Percentiles rank a stretch among this genome's conserved stretches.
Evolutionary conservation across 2,329 filamentous ascomycete genomes (phyloP).

Genomic region (Tolypocladium ovalisporum): DNA sequence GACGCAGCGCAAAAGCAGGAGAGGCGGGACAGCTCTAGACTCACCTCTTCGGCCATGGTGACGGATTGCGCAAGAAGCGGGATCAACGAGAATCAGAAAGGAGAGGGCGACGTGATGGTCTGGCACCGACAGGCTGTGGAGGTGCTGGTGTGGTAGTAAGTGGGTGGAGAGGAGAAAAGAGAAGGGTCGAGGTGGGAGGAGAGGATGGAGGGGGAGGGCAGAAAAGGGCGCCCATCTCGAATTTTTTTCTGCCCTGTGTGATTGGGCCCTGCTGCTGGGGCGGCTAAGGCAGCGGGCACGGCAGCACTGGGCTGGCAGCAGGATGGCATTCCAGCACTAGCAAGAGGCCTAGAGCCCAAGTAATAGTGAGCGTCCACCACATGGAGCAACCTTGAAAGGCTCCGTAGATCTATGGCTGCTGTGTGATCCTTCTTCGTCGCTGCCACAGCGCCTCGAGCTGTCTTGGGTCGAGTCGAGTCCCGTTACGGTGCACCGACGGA

Average conservation of each 20-base stretch:
- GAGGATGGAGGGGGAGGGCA: slow-evolving; percentile 16
- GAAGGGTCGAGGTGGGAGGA: slow-evolving; percentile 15
- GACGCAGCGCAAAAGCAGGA: slow-evolving; percentile 11
- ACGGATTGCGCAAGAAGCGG: slow-evolving; percentile 29
- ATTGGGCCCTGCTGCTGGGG: slow-evolving; percentile 17
- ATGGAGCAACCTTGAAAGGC: background rate
- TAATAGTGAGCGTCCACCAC: background rate
- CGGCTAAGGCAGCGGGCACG: background rate
- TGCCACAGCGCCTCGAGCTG: background rate
- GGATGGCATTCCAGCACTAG: background rate
- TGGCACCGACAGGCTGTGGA: slow-evolving; percentile 9
- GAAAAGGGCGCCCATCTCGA: slow-evolving; percentile 13
- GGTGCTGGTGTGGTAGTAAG: slow-evolving; percentile 12
- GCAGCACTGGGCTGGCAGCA: background rate
- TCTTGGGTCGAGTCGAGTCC: background rate
- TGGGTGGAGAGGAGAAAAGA: slow-evolving; percentile 7
- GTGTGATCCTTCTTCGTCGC: no score
- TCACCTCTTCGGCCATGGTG: slow-evolving; percentile 51
- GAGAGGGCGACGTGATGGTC: slow-evolving; percentile 12
- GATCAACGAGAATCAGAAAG: slow-evolving; percentile 11
- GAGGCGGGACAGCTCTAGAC: slow-evolving; percentile 14
- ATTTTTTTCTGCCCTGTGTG: slow-evolving; percentile 27
- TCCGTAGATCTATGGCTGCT: background rate
- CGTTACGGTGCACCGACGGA: no score
- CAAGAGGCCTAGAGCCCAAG: background rate